These are phyloP conservation scores for Suillus clintonianus DNA, from an alignment of 768 basidiomycete genomes.

Conservation along the genomic window DNA sequence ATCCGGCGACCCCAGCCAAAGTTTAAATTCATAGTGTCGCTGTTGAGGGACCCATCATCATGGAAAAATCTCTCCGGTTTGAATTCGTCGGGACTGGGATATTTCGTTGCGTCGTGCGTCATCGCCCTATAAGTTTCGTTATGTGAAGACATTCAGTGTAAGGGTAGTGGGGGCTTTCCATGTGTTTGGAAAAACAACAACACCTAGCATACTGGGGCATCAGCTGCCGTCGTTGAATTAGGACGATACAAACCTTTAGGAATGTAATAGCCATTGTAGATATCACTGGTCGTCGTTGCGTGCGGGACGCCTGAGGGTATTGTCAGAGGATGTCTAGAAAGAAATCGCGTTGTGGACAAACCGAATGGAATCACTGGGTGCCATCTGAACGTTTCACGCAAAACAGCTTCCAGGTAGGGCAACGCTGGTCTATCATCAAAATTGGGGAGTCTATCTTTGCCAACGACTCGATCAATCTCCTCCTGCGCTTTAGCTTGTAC, in stretches of 20 bases:
- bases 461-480: not conserved
- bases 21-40: not conserved
- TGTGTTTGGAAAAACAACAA: not conserved
- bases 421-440: not conserved
- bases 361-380: not conserved
- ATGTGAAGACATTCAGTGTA: not conserved
- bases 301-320: not conserved
- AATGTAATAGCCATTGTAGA: not conserved
- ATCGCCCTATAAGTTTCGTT: not conserved
- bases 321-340: not conserved
- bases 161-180: not conserved
- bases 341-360: not conserved
- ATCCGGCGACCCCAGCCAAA: not conserved
- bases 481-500: not conserved
- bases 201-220: not conserved
- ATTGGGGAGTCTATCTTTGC: not conserved
- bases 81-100: not conserved
- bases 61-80: not conserved
- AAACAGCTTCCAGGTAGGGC: not conserved
- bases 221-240: not conserved
- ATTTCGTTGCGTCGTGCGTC: not conserved
- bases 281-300: not conserved
- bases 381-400: not conserved
- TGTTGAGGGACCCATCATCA: not conserved
- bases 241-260: not conserved